These are phyloP conservation scores for Fusarium sp. DNA, from an alignment of 2,329 filamentous ascomycete species.

Conservation along the genomic window DNA sequence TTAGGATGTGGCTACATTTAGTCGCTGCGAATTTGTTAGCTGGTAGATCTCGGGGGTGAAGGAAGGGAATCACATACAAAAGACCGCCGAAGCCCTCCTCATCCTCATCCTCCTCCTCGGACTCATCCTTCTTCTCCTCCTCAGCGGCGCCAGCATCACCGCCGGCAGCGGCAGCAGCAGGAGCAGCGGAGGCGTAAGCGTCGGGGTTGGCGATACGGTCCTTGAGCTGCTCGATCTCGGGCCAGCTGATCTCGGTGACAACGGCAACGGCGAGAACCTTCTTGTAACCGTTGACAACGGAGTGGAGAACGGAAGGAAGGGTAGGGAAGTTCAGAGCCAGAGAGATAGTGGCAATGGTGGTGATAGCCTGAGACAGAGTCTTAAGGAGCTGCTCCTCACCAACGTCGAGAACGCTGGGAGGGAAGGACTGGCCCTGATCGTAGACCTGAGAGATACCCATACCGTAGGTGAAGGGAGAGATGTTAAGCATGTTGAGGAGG, in stretches of 20 bases:
- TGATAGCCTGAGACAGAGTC: conserved; percentile 84
- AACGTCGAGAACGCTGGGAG: conserved; percentile 88
- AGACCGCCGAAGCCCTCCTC: conserved; percentile 85
- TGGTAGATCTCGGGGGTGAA: not conserved
- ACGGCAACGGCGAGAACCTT: conserved; percentile 91
- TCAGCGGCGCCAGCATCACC: conserved; percentile 68
- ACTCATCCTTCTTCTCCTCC: conserved; percentile 76
- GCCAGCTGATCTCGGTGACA: conserved; percentile 92
- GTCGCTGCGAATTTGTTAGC: conserved; percentile 65
- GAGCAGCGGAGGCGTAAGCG: conserved; percentile 88
- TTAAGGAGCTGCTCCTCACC: conserved; percentile 94
- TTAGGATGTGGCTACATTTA: conserved; percentile 61
- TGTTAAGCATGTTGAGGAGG: conserved; percentile 99
- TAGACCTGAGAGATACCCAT: conserved; percentile 98
- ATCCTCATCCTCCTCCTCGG: conserved; percentile 78
- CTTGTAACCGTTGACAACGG: conserved; percentile 98
- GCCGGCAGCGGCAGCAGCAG: conserved; percentile 74
- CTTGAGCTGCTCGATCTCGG: conserved; percentile 97
- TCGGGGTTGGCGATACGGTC: conserved; percentile 99
- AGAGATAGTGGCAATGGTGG: conserved; percentile 90
- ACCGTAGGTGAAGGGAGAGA: conserved; percentile 99
- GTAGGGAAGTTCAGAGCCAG: conserved; percentile 96
- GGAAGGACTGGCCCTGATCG: conserved; percentile 96
- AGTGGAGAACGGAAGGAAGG: conserved; percentile 96
- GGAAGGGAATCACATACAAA: conserved; percentile 67